Percentiles rank a stretch among this genome's conserved stretches.
phyloP scores from a whole-genome alignment of 345 rosid genomes.

The Gossypium bickii region DNA sequence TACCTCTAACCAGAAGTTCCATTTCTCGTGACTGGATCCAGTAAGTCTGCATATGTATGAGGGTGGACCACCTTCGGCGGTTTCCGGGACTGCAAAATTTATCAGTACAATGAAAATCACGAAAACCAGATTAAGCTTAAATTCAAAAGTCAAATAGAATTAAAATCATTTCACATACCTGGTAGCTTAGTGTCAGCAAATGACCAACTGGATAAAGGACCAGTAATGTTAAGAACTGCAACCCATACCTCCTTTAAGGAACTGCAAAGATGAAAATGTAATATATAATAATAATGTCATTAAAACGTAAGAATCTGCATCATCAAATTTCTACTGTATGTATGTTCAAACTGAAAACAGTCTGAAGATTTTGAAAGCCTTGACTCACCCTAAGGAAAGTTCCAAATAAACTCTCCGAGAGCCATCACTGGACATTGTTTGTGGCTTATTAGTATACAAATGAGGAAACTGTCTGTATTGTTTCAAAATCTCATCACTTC shows the following conservation, averaged over 20 bases:
- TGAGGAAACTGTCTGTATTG: conserved; percentile 53
- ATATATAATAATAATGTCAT: background rate
- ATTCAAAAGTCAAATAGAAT: background rate
- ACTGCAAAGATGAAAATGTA: conserved; percentile 37
- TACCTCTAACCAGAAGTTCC: conserved; percentile 97
- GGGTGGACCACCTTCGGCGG: conserved; percentile 59
- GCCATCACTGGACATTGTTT: conserved; percentile 29
- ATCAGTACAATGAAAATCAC: background rate
- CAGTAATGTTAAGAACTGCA: conserved; percentile 81
- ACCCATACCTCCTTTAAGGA: conserved; percentile 90
- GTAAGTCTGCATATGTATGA: conserved; percentile 83
- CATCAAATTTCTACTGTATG: background rate
- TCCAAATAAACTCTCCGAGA: conserved; percentile 84
- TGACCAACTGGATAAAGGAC: conserved; percentile 93
- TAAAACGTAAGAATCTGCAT: background rate
- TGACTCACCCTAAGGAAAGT: conserved; percentile 82
- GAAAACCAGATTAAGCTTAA: background rate
- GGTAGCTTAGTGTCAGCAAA: conserved; percentile 73
- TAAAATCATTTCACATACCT: conserved; percentile 32
- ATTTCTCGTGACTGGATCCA: conserved; percentile 61
- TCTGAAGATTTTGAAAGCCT: background rate
- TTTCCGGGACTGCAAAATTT: conserved; percentile 58
- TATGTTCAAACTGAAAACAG: background rate
- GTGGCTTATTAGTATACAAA: conserved; percentile 44
- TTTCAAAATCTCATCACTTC: conserved; percentile 44